Conservation (phyloP, 1,284 basidiomycete genomes). For the Chalciporus piperatoides region DNA sequence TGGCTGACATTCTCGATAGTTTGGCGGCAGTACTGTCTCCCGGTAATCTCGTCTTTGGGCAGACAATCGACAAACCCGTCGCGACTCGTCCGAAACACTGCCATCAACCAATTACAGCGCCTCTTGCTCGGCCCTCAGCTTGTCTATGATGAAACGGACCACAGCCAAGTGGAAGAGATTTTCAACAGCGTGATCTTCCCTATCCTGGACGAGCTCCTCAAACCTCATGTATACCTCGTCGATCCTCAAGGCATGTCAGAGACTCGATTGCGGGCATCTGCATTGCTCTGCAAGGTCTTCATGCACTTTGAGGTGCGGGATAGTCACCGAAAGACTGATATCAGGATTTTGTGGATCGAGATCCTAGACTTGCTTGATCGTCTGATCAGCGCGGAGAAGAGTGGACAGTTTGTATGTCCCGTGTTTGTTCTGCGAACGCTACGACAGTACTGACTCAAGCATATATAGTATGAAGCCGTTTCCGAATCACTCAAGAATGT, state of each 20-base stretch:
- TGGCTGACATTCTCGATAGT: slow-evolving; percentile 41
- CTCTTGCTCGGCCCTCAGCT: slow-evolving; percentile 81
- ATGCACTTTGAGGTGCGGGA: slow-evolving; percentile 88
- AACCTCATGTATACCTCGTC: slow-evolving; percentile 74
- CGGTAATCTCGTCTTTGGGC: slow-evolving; percentile 73
- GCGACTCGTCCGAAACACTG: slow-evolving; percentile 80
- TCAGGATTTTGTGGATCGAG: slow-evolving; percentile 83
- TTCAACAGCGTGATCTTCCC: slow-evolving; percentile 93
- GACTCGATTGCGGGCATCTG: slow-evolving; percentile 83
- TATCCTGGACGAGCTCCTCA: slow-evolving; percentile 87
- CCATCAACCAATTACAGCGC: slow-evolving; percentile 85
- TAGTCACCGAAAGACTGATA: slow-evolving; percentile 59
- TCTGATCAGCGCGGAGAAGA: slow-evolving; percentile 81
- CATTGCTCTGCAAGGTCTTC: slow-evolving; percentile 91
- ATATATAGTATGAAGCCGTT: slow-evolving; percentile 82
- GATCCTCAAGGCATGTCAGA: slow-evolving; percentile 89
- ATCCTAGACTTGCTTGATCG: slow-evolving; percentile 91
- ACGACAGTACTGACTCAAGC: slow-evolving; percentile 11
- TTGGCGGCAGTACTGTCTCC: slow-evolving; percentile 82
- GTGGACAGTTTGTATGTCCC: slow-evolving; percentile 80
- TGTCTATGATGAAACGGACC: slow-evolving; percentile 52
- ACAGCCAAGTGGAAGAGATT: slow-evolving; percentile 71
- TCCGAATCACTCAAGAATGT: slow-evolving; percentile 98
- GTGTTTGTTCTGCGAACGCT: neutral
- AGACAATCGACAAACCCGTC: slow-evolving; percentile 86